Conservation (phyloP, 78 protist genomes). For the Dictyostelium capitatum region DNA sequence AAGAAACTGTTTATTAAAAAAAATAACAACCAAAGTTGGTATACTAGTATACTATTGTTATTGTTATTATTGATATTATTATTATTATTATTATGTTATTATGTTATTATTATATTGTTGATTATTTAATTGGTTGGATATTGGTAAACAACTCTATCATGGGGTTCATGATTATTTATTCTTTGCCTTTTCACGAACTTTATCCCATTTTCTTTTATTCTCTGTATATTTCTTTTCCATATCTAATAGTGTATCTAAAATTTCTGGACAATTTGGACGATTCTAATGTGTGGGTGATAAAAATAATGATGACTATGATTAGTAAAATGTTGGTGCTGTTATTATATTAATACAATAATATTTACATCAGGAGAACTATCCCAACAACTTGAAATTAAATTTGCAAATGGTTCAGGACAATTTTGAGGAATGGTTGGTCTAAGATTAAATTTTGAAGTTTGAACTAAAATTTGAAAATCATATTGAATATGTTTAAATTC, state of each 20-base stretch:
- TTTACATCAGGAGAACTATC: conserved; percentile 55
- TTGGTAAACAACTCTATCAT: too few species aligned
- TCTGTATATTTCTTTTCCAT: conserved; percentile 63
- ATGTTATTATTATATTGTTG: too few species aligned
- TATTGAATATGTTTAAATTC: conserved; percentile 80
- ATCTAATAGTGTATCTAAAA: conserved; percentile 36
- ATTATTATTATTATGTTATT: too few species aligned
- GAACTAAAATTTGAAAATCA: conserved; percentile 80
- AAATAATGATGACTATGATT: conserved; percentile 2
- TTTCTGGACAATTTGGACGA: conserved; percentile 80
- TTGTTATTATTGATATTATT: too few species aligned
- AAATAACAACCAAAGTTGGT: too few species aligned
- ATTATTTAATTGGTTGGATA: too few species aligned
- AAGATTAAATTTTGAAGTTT: conserved; percentile 35
- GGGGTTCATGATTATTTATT: background rate
- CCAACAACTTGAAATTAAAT: conserved; percentile 75
- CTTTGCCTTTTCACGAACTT: conserved; percentile 62
- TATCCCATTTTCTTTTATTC: conserved; percentile 73
- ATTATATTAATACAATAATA: too few species aligned
- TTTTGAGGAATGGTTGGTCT: conserved; percentile 84
- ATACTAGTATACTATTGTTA: too few species aligned
- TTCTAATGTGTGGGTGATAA: conserved; percentile 5
- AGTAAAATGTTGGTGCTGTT: too few species aligned
- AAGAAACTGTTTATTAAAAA: too few species aligned
- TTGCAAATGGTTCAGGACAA: conserved; percentile 80